Evolutionary conservation across 2,329 filamentous ascomycete species (phyloP).

Genomic region (Fusarium paranaense): DNA sequence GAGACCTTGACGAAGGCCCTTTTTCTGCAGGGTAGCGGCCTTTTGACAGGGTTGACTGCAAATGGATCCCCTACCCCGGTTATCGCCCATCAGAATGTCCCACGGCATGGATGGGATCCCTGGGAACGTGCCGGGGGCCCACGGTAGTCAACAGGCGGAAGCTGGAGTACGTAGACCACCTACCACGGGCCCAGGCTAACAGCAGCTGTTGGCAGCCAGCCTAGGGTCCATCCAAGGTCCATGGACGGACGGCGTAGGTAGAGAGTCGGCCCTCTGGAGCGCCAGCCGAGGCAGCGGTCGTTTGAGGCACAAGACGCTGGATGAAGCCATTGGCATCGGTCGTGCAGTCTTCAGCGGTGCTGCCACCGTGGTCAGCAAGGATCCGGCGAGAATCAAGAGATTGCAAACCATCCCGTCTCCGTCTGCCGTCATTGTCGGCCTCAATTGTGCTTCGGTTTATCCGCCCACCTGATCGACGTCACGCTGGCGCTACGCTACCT

Average conservation of each 20-base stretch:
- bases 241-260: not conserved
- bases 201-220: not conserved
- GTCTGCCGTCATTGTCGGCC: slow-evolving; percentile 38
- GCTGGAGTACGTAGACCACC: slow-evolving; percentile 24
- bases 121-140: slow-evolving; percentile 21
- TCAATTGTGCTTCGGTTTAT: slow-evolving; percentile 37
- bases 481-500: slow-evolving; percentile 21
- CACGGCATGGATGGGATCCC: slow-evolving; percentile 28
- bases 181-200: slow-evolving; percentile 27
- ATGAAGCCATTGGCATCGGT: slow-evolving; percentile 20
- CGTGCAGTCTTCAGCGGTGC: not conserved
- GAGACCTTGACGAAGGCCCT: not conserved
- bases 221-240: slow-evolving; percentile 13
- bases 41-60: slow-evolving; percentile 13
- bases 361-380: not conserved
- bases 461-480: slow-evolving; percentile 41
- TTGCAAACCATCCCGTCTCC: not conserved
- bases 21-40: slow-evolving; percentile 31
- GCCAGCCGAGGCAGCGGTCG: slow-evolving; percentile 30
- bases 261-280: slow-evolving; percentile 20
- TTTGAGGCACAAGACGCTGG: slow-evolving; percentile 8
- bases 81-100: slow-evolving; percentile 25
- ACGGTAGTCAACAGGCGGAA: slow-evolving; percentile 12
- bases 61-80: slow-evolving; percentile 18
- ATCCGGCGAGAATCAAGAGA: slow-evolving; percentile 25